Percentiles rank a stretch among this genome's conserved stretches.
Conservation (phyloP, 345 rosid genomes). For the Syzygium oleosum region DNA sequence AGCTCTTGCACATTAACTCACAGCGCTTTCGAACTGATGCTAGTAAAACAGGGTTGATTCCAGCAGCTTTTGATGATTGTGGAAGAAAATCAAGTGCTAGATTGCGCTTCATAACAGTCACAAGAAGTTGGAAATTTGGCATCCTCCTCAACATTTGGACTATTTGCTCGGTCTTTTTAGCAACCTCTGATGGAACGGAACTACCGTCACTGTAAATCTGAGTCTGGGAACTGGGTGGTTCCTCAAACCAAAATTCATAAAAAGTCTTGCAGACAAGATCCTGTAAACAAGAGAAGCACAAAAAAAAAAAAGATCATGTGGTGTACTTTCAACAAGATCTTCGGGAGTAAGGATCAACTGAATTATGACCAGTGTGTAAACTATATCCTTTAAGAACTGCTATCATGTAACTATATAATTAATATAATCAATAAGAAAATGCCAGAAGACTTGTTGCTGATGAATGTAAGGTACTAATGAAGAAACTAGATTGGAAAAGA, state of each 20-base stretch:
- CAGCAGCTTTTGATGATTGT: slow-evolving; percentile 94
- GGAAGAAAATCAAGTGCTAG: slow-evolving; percentile 92
- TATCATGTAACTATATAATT: not conserved
- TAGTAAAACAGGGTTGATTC: slow-evolving; percentile 77
- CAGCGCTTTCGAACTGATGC: slow-evolving; percentile 91
- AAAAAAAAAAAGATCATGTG: not conserved
- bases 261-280: slow-evolving; percentile 99
- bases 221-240: slow-evolving; percentile 64
- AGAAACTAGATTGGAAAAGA: not conserved
- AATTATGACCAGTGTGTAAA: not conserved
- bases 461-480: not conserved
- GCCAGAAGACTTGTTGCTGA: not conserved
- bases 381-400: not conserved
- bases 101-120: slow-evolving; percentile 77
- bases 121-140: slow-evolving; percentile 84
- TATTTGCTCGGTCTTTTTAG: slow-evolving; percentile 91
- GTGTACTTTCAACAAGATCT: not conserved
- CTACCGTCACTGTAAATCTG: slow-evolving; percentile 72
- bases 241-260: slow-evolving; percentile 98
- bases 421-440: not conserved
- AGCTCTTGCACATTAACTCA: slow-evolving; percentile 93
- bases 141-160: slow-evolving; percentile 76
- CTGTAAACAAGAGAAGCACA: slow-evolving; percentile 23
- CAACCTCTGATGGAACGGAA: slow-evolving; percentile 84
- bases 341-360: not conserved